Evolutionary conservation across 192 early-diverging fungal species (phyloP), one percentile per base, ranked within the genome.

Genomic region (Chytriomyces confervae): DNA sequence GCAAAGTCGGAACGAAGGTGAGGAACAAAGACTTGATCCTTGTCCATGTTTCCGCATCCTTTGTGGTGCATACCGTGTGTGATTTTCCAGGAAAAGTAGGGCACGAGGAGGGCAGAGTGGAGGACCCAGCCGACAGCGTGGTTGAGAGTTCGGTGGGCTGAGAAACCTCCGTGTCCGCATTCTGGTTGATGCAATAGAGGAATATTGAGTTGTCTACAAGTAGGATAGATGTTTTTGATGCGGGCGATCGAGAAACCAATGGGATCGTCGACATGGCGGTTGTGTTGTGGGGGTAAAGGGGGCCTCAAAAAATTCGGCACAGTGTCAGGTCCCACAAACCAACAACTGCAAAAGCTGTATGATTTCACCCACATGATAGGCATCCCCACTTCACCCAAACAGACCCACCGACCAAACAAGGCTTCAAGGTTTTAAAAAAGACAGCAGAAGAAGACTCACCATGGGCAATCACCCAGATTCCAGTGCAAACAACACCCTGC

Each of bases 1-100:
- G 79, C 23, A 67, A 90, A 77, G 71, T 83, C 78, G 68, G 84
- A 83, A 75, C 94, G 91, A 76, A 90, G 92, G 76, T 85, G 84
- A 20, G 96, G 96, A 8, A 97, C 93, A 87, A 97, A 98, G 57
- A 98, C 97, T 86, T 96, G 93, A 81, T 98, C 97, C 82, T 92
- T 93, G 53, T 85, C 86, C 91, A 98, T 90, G 86, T 95, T 92
- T 74, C 90, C 92, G 62, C 93, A 96, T 76, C 89, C 89, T 72
- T 97, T 96, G 87, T 98, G 97, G 88, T 98, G 97, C 81, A 89
- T 91, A 48, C 74, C 53, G 83, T 98, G 96, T 36, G 93, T 89
- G 84, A 91, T 91, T 80, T 92, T 91, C 96, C 96, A 98, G 44
- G 96, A 93, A 84, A 92, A 93, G 78, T 84, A 98, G 18, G 97